Evolutionary conservation across 1,284 basidiomycete genomes (phyloP), one percentile per base, ranked within the genome.

Genomic region (Heterobasidion annosum): DNA sequence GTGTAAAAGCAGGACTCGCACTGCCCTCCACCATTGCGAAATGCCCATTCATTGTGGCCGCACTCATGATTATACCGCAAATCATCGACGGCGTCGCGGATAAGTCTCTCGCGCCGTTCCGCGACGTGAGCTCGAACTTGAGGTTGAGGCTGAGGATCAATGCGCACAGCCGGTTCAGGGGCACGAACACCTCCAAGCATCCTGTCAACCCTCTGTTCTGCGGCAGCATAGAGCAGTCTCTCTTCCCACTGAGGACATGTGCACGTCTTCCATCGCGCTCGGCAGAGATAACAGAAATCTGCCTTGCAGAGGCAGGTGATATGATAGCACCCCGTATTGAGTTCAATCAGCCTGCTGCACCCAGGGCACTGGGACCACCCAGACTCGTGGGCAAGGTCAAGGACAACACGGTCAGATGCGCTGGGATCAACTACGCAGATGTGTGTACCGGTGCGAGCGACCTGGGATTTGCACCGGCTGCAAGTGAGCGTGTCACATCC

Each of bases 261-360:
- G 54, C 74, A 75, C 9, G 63, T 67, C 63, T 73, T 75, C 74
- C 75, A 76, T 19, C 48, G 61, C 62, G 64, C 68, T 8, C 52
- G 62, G 62, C 75, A 76, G 9, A 71, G 51, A 55, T 76, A 76
- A 59, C 74, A 77, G 57, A 77, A 76, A 56, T 76, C 63, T 15
- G 72, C 68, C 51, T 64, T 63, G 60, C 74, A 76, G 25, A 69
- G 63, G 57, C 74, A 77, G 1, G 73, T 76, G 71, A 76, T 76
- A 58, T 77, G 75, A 58, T 64, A 72, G 56, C 75, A 76, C 0
- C 74, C 75, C 8, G 63, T 47, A 34, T 67, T 59, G 42, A 74
- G 72, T 58, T 76, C 75, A 54, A 76, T 68, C 60, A 76, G 63
- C 48, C 68, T 64, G 18, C 65, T 63, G 60, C 75, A 76, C 1